Base-by-base conservation (phyloP, 495 filamentous ascomycete genomes). In the Penicillium herquei region DNA sequence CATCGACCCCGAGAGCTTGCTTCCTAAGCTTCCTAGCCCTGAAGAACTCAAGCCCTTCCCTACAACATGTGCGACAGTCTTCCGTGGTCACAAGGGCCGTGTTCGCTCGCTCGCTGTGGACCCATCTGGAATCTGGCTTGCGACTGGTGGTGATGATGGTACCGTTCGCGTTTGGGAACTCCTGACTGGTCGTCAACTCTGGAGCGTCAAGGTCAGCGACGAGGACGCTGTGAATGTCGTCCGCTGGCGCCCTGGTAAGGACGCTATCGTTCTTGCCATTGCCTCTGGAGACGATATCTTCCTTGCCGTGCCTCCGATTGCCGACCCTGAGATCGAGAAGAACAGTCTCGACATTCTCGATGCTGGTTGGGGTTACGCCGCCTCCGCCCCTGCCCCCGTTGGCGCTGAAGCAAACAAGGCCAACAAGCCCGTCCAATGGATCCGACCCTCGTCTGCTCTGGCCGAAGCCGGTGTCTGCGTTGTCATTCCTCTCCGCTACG, bases 21-120 rank as follows among this genome's bases (percentile, higher is more conserved):
- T 98, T 37, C 95, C 94, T 21, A 98, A 98, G 67, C 79, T 98
- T 9, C 95, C 94, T n/a, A 88, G 86, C 54, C 94, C 94, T 2
- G 89, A 96, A 50, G 94, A 98, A 63, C 76, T 98, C 43, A 86
- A 87, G 62, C 94, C 94, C 3, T 98, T 98, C 80, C 94, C 94
- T 8, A 96, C 92, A 0, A 84, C 86, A 4, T 91, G 87, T 52
- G 86, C 89, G 17, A 89, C 89, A 1, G 78, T 96, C 12, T 97
- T 90, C 76, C 74, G 83, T 49, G 94, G 94, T 11, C 94, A 98
- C 67, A 86, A 89, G 61, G 95, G 95, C 18, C 84, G 91, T 51
- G 91, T 98, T 50, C 83, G 94, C 44, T 88, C 87, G 51, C 79
- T 96, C 33, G 77, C 86, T 3, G 79, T 98, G 46, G 88, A 93